phyloP scores from a whole-genome alignment of 2,329 filamentous ascomycete genomes.

The Aspergillus aculeatus region DNA sequence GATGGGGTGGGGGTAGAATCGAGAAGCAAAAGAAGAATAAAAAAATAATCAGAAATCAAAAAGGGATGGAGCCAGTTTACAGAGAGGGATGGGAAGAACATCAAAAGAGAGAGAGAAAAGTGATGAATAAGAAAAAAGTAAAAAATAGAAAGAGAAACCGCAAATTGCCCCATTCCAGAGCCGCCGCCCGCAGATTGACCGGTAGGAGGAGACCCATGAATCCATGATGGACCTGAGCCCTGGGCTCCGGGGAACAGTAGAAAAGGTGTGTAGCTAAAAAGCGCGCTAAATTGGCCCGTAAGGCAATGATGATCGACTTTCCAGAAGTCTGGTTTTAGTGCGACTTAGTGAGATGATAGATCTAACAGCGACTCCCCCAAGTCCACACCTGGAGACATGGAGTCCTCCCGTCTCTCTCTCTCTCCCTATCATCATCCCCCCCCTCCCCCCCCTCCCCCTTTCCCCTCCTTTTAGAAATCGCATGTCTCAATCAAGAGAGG shows the following conservation, averaged over 20 bases:
- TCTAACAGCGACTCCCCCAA: constrained; percentile 26
- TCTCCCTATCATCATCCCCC: constrained; percentile 1
- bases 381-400: constrained; percentile 13
- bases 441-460: neutral
- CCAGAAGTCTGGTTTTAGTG: constrained; percentile 36
- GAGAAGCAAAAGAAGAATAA: neutral
- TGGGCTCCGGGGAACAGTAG: constrained; percentile 37
- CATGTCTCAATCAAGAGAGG: constrained; percentile 8
- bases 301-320: constrained; percentile 36
- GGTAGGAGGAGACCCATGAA: constrained; percentile 9
- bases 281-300: constrained; percentile 32
- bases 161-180: constrained; percentile 22
- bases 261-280: constrained; percentile 26
- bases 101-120: constrained; percentile 9
- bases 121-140: constrained; percentile 17
- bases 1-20: neutral
- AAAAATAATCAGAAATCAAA: constrained; percentile 4
- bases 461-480: neutral
- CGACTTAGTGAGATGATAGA: constrained; percentile 39
- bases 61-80: neutral
- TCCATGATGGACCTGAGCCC: constrained; percentile 27
- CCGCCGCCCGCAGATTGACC: constrained; percentile 25
- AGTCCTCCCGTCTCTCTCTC: constrained; percentile 21
- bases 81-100: constrained; percentile 6
- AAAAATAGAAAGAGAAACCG: constrained; percentile 14